Conservation (phyloP, 257 asterid species). For the Solanum peruvianum region DNA sequence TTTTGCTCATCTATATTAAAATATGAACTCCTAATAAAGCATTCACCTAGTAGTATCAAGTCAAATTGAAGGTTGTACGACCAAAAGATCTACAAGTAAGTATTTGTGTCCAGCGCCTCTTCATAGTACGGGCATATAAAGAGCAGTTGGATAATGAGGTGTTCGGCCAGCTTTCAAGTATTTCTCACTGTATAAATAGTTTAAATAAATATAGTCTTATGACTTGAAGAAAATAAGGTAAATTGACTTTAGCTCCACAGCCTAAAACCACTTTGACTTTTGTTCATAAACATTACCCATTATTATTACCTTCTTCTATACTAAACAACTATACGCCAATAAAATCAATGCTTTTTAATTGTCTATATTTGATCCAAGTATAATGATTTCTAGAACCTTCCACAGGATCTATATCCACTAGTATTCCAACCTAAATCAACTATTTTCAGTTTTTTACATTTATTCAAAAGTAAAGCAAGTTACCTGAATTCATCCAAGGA, state of each 20-base stretch:
- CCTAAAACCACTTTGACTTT: neutral
- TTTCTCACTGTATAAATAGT: neutral
- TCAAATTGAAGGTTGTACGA: neutral
- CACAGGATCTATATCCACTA: neutral
- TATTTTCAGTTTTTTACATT: neutral
- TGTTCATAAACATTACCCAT: neutral
- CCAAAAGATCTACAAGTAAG: neutral
- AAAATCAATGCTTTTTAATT: neutral
- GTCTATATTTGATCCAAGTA: neutral
- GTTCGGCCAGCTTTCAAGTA: neutral
- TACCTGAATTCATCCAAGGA: constrained; percentile 95
- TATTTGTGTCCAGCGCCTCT: neutral
- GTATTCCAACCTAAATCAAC: neutral
- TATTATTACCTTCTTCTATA: neutral
- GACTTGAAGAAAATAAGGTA: neutral
- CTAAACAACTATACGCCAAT: neutral
- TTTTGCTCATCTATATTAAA: neutral
- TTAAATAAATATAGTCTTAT: neutral
- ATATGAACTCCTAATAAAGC: neutral
- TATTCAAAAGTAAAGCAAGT: neutral
- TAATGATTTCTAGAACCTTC: neutral
- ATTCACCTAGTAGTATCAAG: neutral
- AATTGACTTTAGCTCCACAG: neutral
- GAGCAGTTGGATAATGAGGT: neutral
- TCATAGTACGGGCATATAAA: neutral